These are phyloP conservation scores for Tricharina praecox DNA, from an alignment of 495 filamentous ascomycete genomes.

Conservation along the genomic window DNA sequence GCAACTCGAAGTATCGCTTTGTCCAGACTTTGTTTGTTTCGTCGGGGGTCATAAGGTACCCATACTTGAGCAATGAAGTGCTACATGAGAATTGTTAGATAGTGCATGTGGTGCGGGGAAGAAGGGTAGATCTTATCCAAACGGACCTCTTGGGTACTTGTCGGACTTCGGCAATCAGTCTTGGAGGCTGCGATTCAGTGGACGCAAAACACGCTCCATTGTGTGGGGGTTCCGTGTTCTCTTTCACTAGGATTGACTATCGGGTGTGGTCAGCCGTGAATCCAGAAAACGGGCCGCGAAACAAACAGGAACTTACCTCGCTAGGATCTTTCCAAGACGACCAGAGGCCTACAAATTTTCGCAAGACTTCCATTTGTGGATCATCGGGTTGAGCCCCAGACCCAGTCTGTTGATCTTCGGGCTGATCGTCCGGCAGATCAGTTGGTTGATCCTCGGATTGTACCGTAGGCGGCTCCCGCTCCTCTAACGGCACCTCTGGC, in stretches of 20 bases:
- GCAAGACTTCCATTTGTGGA: slow-evolving; percentile 29
- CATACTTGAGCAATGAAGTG: slow-evolving; percentile 56
- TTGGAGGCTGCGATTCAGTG: slow-evolving; percentile 25
- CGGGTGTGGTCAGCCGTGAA: background rate
- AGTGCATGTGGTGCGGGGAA: slow-evolving; percentile 22
- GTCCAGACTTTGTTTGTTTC: slow-evolving; percentile 63
- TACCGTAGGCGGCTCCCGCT: background rate
- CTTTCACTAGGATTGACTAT: slow-evolving; percentile 48
- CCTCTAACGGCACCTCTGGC: background rate
- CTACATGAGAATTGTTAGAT: slow-evolving; percentile 19
- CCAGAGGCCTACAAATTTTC: slow-evolving; percentile 65
- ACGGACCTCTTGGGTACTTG: slow-evolving; percentile 28
- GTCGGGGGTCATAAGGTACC: slow-evolving; percentile 66
- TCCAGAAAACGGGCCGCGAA: background rate
- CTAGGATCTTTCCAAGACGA: slow-evolving; percentile 54
- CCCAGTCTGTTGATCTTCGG: too few relatives aligned
- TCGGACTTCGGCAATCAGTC: slow-evolving; percentile 29
- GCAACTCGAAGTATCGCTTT: slow-evolving; percentile 81
- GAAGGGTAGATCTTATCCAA: slow-evolving; percentile 9
- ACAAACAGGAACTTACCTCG: slow-evolving; percentile 27
- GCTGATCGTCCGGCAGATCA: too few relatives aligned
- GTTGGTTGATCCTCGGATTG: too few relatives aligned
- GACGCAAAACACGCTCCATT: slow-evolving; percentile 38
- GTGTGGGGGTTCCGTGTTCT: slow-evolving; percentile 57
- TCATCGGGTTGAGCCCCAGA: background rate